phyloP scores from a whole-genome alignment of 148 eudicot species.

The Rhododendron ovatum region DNA sequence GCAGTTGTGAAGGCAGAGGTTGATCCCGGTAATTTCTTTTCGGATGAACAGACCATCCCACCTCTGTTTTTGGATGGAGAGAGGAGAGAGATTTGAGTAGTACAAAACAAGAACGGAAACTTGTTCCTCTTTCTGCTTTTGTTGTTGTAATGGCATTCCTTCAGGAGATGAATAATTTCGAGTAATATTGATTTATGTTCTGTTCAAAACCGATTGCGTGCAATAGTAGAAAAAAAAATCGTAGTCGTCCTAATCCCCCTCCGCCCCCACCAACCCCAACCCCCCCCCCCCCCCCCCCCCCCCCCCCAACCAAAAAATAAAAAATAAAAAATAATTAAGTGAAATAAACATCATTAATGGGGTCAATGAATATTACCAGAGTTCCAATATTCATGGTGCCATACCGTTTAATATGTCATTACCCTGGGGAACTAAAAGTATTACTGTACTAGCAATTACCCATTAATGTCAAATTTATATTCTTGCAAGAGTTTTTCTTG shows the following conservation, averaged over 20 bases:
- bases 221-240: neutral
- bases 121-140: neutral
- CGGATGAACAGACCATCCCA: slow-evolving; percentile 17
- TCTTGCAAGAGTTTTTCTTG: neutral
- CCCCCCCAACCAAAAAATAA: no score
- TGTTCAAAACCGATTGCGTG: neutral
- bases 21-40: slow-evolving; percentile 19
- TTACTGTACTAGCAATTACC: neutral
- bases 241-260: neutral
- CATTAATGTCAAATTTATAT: neutral
- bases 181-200: neutral
- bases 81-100: neutral
- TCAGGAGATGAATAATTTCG: neutral
- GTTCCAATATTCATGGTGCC: neutral
- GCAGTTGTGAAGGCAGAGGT: slow-evolving; percentile 11
- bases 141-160: neutral
- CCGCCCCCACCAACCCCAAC: no score
- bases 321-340: neutral
- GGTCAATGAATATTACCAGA: neutral
- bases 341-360: neutral
- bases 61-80: neutral
- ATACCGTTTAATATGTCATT: neutral
- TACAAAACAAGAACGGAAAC: neutral
- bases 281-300: neutral
- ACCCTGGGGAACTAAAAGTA: neutral